Base-by-base conservation (phyloP, 805 yeast genomes). In the Candida chilensis region DNA sequence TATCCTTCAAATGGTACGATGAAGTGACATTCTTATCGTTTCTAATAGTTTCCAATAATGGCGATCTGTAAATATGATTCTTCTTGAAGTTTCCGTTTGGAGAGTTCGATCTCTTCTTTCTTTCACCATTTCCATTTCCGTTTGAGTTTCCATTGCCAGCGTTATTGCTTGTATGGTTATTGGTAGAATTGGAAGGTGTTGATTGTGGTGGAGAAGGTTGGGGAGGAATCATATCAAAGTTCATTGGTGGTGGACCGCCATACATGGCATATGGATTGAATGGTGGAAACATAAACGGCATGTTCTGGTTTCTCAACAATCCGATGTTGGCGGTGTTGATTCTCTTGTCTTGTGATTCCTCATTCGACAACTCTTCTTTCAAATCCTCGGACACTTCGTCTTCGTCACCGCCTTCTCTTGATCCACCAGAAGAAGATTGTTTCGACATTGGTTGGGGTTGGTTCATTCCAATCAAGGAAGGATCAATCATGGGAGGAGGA, bases 31-130 rank as follows among this genome's bases (percentile, higher is more conserved):
- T 46, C 38, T 65, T 64, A 45, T 76, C 78, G 35, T 74, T 69
- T 31, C 95, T 72, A 38, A 90, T 84, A 45, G 85, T 94, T 48
- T 88, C 96, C 35, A 90, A 57, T 24, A 86, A 56, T 8, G 94
- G 88, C 3, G 87, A 78, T 42, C 94, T 63, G 38, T 77, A 73
- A 35, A 78, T 78, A 40, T 70, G 79, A 25, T 55, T 58, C 22
- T 20, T 30, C 8, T 27, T 34, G 31, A 14, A 14, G 31, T 16
- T 11, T 27, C n/a, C n/a, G n/a, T n/a, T n/a, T n/a, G n/a, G n/a
- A n/a, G n/a, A n/a, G n/a, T n/a, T n/a, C n/a, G n/a, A n/a, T n/a
- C n/a, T n/a, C n/a, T n/a, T n/a, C n/a, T n/a, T n/a, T n/a, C 32
- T 16, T 12, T 7, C 13, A 6, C 27, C 18, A 13, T 14, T 8